phyloP scores from a whole-genome alignment of 805 yeast species.

The Lipomyces oligophaga region DNA sequence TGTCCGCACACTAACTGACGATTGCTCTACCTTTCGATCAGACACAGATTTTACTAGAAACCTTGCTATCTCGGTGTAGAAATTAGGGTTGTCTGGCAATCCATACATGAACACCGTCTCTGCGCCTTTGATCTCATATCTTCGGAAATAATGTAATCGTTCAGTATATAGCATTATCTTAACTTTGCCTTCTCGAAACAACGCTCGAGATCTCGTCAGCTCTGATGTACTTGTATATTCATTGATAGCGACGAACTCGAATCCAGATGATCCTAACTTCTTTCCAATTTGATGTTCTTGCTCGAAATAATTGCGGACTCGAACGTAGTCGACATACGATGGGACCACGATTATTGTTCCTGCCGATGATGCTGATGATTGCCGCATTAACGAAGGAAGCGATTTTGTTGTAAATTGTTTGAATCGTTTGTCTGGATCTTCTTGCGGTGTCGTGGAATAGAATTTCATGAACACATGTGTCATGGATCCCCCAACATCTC shows the following conservation, averaged over 20 bases:
- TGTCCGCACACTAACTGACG: slow-evolving; percentile 52
- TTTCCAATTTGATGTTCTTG: slow-evolving; percentile 36
- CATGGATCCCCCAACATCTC: slow-evolving; percentile 60
- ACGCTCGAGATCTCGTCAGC: slow-evolving; percentile 63
- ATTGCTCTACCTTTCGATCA: slow-evolving; percentile 47
- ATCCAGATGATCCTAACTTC: slow-evolving; percentile 55
- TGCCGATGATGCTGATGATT: slow-evolving; percentile 49
- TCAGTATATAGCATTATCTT: slow-evolving; percentile 86
- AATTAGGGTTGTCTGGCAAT: slow-evolving; percentile 77
- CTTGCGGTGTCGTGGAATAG: slow-evolving; percentile 47
- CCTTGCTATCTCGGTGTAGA: slow-evolving; percentile 68
- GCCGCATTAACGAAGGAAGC: slow-evolving; percentile 64
- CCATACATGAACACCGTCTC: slow-evolving; percentile 77
- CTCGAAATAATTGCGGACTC: slow-evolving; percentile 68
- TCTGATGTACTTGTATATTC: slow-evolving; percentile 79
- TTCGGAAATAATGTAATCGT: slow-evolving; percentile 85
- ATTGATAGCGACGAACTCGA: slow-evolving; percentile 40
- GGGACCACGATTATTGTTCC: slow-evolving; percentile 83
- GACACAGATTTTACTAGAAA: slow-evolving; percentile 57
- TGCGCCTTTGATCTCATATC: slow-evolving; percentile 82
- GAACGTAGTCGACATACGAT: slow-evolving; percentile 76
- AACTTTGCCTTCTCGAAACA: slow-evolving; percentile 58
- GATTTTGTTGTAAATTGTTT: slow-evolving; percentile 70
- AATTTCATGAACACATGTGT: slow-evolving; percentile 60
- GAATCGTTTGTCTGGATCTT: slow-evolving; percentile 81